Evolutionary conservation across 2,329 filamentous ascomycete species (phyloP), one percentile per base, ranked within the genome.

Genomic region (Colletotrichum higginsianum): DNA sequence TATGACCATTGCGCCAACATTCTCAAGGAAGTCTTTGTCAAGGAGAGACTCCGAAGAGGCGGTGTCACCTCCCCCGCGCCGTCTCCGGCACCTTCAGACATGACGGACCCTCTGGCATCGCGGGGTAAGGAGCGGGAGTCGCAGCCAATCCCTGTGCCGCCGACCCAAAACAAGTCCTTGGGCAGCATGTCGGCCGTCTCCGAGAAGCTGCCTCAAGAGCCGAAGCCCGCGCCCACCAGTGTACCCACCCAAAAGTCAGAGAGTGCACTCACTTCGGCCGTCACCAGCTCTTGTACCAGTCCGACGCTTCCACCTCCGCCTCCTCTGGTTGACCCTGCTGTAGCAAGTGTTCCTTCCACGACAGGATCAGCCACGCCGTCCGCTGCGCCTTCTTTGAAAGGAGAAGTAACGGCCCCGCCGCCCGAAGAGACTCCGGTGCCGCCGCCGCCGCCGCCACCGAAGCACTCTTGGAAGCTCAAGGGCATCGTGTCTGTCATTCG

Each of bases 391-490:
- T 80, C 86, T 58, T 60, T 83, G 66, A 74, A 81, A 67, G 78
- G 81, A 40, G 75, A 81, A 46, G 49, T 47, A 35, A 63, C 79
- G 61, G 71, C 78, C 61, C 53, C 78, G 47, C 78, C 78, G 12
- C 47, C 79, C 26, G 82, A 83, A 38, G 81, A 84, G 30, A 83
- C 85, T 26, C 85, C 90, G 2, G 87, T 90, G 12, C 90, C 92
- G 2, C 92, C 92, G 2, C 92, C 92, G 2, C 89, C 88, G 1
- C 93, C 92, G 2, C 89, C 88, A 1, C 93, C 93, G 0, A 98
- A 98, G 77, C 95, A 97, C 78, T 94, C 96, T 13, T 99, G 96
- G 96, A 98, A 98, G 81, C 86, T 99, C 63, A 99, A 99, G 83
- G 96, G 96, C 15, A 95, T 99, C 83, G 96, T 99, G 0, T 96